phyloP scores from a whole-genome alignment of 2,329 filamentous ascomycete genomes.

The Myriangium duriaei region DNA sequence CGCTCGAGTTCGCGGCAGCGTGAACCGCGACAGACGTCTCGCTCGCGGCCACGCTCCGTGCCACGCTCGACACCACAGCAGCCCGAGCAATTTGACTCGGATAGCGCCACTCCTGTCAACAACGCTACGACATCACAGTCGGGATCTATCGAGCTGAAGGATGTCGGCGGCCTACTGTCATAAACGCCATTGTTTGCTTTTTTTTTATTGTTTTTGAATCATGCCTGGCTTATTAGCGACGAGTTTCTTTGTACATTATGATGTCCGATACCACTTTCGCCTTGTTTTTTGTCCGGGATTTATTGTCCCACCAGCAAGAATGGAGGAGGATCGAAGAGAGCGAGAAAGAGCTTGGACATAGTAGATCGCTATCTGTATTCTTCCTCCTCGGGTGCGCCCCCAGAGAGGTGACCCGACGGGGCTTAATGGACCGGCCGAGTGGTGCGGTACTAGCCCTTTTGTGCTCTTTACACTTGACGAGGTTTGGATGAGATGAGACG shows the following conservation, averaged over 20 bases:
- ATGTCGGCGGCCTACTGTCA: slow-evolving; percentile 6
- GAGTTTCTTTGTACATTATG: background rate
- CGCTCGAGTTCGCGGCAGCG: slow-evolving; percentile 4
- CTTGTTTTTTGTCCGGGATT: too few species aligned
- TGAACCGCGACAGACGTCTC: background rate
- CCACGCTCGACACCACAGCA: slow-evolving; percentile 1
- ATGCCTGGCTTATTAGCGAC: slow-evolving; percentile 3
- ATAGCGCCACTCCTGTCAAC: slow-evolving; percentile 5
- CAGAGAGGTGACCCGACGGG: too few species aligned
- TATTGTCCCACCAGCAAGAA: too few species aligned
- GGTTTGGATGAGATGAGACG: too few species aligned
- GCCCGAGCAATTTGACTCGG: slow-evolving; percentile 6
- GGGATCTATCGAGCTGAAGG: slow-evolving; percentile 7
- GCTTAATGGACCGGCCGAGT: too few species aligned
- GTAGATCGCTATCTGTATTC: too few species aligned
- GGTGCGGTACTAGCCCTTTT: too few species aligned
- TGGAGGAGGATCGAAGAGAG: too few species aligned
- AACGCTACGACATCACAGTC: slow-evolving; percentile 3
- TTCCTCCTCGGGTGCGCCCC: too few species aligned
- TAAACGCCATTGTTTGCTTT: slow-evolving; percentile 1
- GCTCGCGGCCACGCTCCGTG: slow-evolving; percentile 3
- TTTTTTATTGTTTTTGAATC: slow-evolving; percentile 4
- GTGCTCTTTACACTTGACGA: too few species aligned
- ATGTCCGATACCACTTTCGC: background rate
- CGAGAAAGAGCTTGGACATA: too few species aligned